Conservation (phyloP, 441 rosid species). For the Caryocar brasiliense region DNA sequence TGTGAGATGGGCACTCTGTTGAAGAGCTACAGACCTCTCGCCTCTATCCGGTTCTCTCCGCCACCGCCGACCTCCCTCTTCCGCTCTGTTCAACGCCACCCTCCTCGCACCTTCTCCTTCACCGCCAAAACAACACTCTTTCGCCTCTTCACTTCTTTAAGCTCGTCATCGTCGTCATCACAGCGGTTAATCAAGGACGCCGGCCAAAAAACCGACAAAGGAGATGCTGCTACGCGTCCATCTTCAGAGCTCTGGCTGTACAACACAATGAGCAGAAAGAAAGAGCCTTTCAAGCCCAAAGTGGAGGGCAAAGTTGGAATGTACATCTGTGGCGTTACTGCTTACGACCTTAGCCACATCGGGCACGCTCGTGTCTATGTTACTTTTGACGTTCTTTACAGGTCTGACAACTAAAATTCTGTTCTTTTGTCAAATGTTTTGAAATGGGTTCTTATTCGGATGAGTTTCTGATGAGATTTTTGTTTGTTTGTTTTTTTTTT, state of each 20-base stretch:
- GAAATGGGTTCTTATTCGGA: slow-evolving; percentile 3
- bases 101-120: background rate
- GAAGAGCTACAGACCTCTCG: slow-evolving; percentile 31
- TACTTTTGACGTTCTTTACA: slow-evolving; percentile 72
- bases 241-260: slow-evolving; percentile 48
- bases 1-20: slow-evolving; percentile 37
- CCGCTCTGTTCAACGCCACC: background rate
- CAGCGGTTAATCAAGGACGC: slow-evolving; percentile 7
- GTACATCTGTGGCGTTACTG: slow-evolving; percentile 97
- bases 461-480: background rate
- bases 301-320: slow-evolving; percentile 73
- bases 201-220: background rate
- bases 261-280: slow-evolving; percentile 75
- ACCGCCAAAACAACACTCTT: slow-evolving; percentile 11
- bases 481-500: background rate
- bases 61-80: slow-evolving; percentile 12
- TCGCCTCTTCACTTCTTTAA: slow-evolving; percentile 27
- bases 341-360: slow-evolving; percentile 88
- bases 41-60: slow-evolving; percentile 22
- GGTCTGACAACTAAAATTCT: slow-evolving; percentile 28
- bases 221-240: slow-evolving; percentile 3
- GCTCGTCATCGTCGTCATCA: slow-evolving; percentile 19
- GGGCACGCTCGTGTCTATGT: slow-evolving; percentile 91
- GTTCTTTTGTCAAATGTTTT: background rate
- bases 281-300: slow-evolving; percentile 60